phyloP scores from a whole-genome alignment of 2,329 filamentous ascomycete genomes.

The Aspergillus pseudonomiae region DNA sequence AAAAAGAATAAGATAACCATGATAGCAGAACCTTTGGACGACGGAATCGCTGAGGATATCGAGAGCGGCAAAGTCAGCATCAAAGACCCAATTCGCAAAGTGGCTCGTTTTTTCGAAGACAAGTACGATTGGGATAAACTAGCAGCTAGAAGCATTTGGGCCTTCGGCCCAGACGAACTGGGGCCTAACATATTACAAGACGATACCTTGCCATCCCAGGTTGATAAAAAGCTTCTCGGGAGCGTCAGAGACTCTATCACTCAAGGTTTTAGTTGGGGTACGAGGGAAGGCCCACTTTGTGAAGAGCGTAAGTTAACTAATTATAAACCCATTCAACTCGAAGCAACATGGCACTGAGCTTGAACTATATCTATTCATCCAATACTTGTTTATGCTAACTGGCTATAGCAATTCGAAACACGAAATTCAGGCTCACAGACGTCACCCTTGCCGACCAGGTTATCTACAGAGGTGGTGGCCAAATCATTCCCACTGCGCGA shows the following conservation, averaged over 20 bases:
- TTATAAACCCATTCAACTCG: neutral
- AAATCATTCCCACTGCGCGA: slow-evolving; percentile 94
- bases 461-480: slow-evolving; percentile 92
- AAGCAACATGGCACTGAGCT: neutral
- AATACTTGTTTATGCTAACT: slow-evolving; percentile 23
- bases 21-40: slow-evolving; percentile 93
- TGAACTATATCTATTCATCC: slow-evolving; percentile 1
- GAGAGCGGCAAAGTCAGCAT: slow-evolving; percentile 89
- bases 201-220: slow-evolving; percentile 90
- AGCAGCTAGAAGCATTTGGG: slow-evolving; percentile 94
- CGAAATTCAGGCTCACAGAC: slow-evolving; percentile 95
- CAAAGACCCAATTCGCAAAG: slow-evolving; percentile 87
- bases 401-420: slow-evolving; percentile 82
- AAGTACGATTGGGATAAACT: slow-evolving; percentile 97
- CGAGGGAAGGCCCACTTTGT: slow-evolving; percentile 90
- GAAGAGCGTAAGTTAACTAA: slow-evolving; percentile 78
- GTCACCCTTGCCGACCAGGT: slow-evolving; percentile 83
- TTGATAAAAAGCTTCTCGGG: slow-evolving; percentile 87
- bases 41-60: slow-evolving; percentile 93
- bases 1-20: slow-evolving; percentile 99
- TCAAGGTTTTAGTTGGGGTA: slow-evolving; percentile 96
- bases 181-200: slow-evolving; percentile 96
- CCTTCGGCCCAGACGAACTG: slow-evolving; percentile 93
- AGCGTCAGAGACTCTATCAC: slow-evolving; percentile 89
- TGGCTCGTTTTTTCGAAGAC: slow-evolving; percentile 95